A percentile compares a stretch with the other conserved stretches of the same genome.
Evolutionary conservation across 495 filamentous ascomycete genomes (phyloP).

Genomic region (Bombardia bombarda): DNA sequence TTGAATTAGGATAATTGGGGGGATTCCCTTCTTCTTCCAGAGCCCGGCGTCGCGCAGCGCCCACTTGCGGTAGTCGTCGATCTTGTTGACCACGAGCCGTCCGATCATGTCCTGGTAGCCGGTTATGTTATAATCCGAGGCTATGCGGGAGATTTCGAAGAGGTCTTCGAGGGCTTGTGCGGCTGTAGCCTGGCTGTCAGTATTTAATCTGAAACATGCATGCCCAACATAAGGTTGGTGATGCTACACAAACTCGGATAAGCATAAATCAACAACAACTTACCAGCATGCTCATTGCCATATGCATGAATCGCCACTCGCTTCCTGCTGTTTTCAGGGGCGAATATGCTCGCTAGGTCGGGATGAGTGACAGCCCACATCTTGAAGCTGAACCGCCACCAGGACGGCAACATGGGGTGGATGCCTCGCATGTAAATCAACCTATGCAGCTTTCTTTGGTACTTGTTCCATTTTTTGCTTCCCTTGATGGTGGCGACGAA

Average conservation of each 20-base stretch:
- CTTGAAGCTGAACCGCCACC: slow-evolving; percentile 18
- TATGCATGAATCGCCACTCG: slow-evolving; percentile 17
- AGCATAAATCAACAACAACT: too few species aligned
- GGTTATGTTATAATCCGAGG: slow-evolving; percentile 21
- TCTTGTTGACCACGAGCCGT: slow-evolving; percentile 10
- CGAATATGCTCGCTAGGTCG: slow-evolving; percentile 17
- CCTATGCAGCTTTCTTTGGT: slow-evolving; percentile 20
- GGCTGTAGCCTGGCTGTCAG: slow-evolving; percentile 13
- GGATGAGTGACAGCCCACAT: slow-evolving; percentile 23
- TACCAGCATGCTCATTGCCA: slow-evolving; percentile 20
- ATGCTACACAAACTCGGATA: too few species aligned
- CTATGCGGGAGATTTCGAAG: slow-evolving; percentile 21
- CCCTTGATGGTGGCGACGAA: slow-evolving; percentile 12
- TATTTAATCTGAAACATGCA: neutral
- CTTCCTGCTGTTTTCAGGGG: slow-evolving; percentile 15
- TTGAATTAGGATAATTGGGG: slow-evolving; percentile 11
- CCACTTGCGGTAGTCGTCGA: slow-evolving; percentile 20
- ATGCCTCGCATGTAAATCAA: slow-evolving; percentile 22
- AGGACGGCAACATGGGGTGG: slow-evolving; percentile 25
- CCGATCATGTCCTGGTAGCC: slow-evolving; percentile 11
- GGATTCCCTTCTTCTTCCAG: slow-evolving; percentile 1
- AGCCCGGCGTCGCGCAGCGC: slow-evolving; percentile 16
- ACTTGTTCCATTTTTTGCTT: slow-evolving; percentile 17
- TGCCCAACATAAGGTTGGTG: too few species aligned
- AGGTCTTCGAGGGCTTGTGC: slow-evolving; percentile 21